A percentile compares a stretch with the other conserved stretches of the same genome.
Evolutionary conservation across 1,284 basidiomycete genomes (phyloP).

Genomic region (Fomitopsis palustris): DNA sequence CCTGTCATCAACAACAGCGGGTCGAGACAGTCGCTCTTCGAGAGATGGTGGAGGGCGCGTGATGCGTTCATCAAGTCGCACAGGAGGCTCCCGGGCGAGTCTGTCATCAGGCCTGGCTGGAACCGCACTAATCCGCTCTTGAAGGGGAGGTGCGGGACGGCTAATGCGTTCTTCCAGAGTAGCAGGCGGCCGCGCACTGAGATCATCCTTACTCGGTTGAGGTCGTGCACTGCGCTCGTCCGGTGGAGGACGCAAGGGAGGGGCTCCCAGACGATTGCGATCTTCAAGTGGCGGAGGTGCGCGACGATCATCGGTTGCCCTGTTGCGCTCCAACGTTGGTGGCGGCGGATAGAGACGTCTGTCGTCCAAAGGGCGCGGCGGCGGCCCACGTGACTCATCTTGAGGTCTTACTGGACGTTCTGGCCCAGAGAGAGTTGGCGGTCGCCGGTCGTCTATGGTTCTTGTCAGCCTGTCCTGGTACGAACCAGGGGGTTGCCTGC

Average conservation of each 20-base stretch:
- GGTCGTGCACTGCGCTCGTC: conserved; percentile 19
- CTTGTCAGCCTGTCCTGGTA: conserved; percentile 3
- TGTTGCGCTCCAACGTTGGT: neutral
- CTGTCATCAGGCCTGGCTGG: conserved; percentile 17
- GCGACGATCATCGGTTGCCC: conserved; percentile 6
- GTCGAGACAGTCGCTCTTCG: conserved; percentile 23
- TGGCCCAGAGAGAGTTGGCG: neutral
- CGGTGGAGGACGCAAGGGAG: conserved; percentile 11
- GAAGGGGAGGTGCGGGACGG: conserved; percentile 22
- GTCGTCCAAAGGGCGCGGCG: conserved; percentile 14
- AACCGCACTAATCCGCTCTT: conserved; percentile 23
- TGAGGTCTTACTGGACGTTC: conserved; percentile 13
- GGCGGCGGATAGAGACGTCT: conserved; percentile 11
- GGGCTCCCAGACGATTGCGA: conserved; percentile 10
- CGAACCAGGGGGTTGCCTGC: conserved; percentile 7
- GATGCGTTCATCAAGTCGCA: conserved; percentile 17
- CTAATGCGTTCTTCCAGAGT: conserved; percentile 28
- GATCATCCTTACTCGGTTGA: conserved; percentile 15
- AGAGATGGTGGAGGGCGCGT: conserved; percentile 18
- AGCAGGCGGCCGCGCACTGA: conserved; percentile 13
- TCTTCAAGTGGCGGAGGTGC: conserved; percentile 5
- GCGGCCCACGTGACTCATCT: conserved; percentile 16
- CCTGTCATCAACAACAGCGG: conserved; percentile 18
- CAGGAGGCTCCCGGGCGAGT: conserved; percentile 1
- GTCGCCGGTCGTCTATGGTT: conserved; percentile 6